Conservation (phyloP, 805 yeast genomes). For the Millerozyma miso region DNA sequence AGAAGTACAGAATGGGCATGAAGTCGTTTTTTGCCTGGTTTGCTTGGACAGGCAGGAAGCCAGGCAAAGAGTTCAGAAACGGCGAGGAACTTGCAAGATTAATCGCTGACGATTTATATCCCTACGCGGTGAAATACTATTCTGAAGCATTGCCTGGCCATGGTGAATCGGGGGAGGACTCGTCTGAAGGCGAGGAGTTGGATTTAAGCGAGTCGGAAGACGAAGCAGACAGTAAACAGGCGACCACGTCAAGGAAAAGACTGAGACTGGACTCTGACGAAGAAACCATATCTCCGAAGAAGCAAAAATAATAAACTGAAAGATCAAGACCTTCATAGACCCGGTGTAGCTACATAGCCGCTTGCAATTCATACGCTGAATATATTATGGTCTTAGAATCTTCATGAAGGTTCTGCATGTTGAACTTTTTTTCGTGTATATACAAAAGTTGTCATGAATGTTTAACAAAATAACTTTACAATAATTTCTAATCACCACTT, state of each 20-base stretch:
- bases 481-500: neutral
- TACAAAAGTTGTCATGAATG: no score
- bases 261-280: neutral
- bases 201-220: constrained; percentile 52
- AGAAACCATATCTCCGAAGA: neutral
- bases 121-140: constrained; percentile 79
- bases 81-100: constrained; percentile 77
- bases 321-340: no score
- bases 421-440: no score
- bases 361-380: no score
- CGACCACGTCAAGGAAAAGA: neutral
- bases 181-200: constrained; percentile 48
- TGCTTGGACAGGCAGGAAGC: constrained; percentile 74
- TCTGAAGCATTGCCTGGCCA: constrained; percentile 65
- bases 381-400: no score
- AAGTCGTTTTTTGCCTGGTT: constrained; percentile 87
- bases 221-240: neutral
- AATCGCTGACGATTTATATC: constrained; percentile 75
- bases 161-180: constrained; percentile 43
- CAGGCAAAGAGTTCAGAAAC: constrained; percentile 70
- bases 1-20: constrained; percentile 65
- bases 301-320: neutral
- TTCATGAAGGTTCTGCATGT: neutral
- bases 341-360: no score
- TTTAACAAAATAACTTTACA: neutral